Evolutionary conservation across 192 early-diverging fungal genomes (phyloP).

Genomic region (Rhizophagus sp.): DNA sequence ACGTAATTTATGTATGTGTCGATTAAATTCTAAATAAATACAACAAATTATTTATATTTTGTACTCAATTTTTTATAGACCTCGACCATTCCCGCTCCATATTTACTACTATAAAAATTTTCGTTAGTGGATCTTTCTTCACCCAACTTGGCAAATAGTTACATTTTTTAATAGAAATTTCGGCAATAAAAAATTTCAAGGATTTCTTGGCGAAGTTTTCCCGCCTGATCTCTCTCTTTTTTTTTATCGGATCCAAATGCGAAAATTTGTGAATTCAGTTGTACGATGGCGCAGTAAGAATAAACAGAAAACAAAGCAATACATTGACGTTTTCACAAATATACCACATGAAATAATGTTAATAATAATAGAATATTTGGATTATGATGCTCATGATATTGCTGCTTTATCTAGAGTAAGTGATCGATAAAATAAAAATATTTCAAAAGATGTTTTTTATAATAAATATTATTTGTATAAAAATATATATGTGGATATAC

Average conservation of each 20-base stretch:
- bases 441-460: too few species aligned
- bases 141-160: background rate
- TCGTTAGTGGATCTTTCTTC: background rate
- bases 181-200: background rate
- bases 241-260: background rate
- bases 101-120: too few species aligned
- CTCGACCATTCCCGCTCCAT: too few species aligned
- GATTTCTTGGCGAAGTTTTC: background rate
- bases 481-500: too few species aligned
- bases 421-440: too few species aligned
- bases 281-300: background rate
- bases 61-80: background rate
- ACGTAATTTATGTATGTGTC: background rate
- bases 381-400: background rate
- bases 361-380: background rate
- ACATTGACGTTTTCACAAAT: background rate
- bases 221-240: background rate
- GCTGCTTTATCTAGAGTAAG: background rate
- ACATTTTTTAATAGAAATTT: background rate
- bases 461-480: too few species aligned
- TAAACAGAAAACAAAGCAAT: background rate
- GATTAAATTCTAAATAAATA: background rate
- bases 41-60: background rate
- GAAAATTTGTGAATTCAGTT: background rate
- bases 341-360: background rate